Percentiles rank a stretch among this genome's conserved stretches.
Conservation (phyloP, 2,329 filamentous ascomycete genomes). For the Ophiosphaerella korrae region DNA sequence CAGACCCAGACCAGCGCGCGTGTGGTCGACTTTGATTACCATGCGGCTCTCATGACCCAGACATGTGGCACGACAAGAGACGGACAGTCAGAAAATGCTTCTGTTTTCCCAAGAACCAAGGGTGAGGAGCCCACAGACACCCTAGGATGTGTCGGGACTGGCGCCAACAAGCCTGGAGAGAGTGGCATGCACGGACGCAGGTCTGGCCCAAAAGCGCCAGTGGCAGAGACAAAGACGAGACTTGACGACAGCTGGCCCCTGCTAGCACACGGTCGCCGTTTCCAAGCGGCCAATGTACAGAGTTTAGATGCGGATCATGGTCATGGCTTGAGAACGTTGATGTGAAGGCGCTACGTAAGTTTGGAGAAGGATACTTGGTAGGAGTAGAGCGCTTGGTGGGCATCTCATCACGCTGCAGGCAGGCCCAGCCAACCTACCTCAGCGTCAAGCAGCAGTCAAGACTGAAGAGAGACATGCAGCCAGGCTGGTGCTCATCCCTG, state of each 20-base stretch:
- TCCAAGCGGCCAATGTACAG: conserved; percentile 21
- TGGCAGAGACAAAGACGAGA: conserved; percentile 39
- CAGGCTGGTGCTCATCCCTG: conserved; percentile 21
- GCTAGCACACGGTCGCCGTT: conserved; percentile 30
- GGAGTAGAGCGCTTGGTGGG: conserved; percentile 14
- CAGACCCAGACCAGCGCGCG: conserved; percentile 8
- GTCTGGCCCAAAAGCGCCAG: conserved; percentile 39
- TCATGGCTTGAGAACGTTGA: conserved; percentile 7
- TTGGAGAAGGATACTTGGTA: neutral
- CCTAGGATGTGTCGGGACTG: conserved; percentile 40
- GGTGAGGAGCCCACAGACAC: conserved; percentile 30
- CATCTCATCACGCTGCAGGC: conserved; percentile 20
- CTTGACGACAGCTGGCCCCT: conserved; percentile 25
- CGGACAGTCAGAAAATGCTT: conserved; percentile 26
- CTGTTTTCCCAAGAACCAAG: conserved; percentile 45
- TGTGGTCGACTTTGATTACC: conserved; percentile 9
- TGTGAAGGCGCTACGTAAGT: conserved; percentile 13
- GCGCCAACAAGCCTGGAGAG: conserved; percentile 39
- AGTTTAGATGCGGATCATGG: conserved; percentile 21
- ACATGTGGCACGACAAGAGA: conserved; percentile 39
- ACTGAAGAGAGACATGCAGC: conserved; percentile 10
- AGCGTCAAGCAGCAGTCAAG: conserved; percentile 17
- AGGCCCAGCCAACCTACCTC: conserved; percentile 4
- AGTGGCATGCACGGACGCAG: conserved; percentile 35
- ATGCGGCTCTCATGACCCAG: conserved; percentile 45